phyloP scores from a whole-genome alignment of 2,329 filamentous ascomycete species.

The Talaromyces sp. region DNA sequence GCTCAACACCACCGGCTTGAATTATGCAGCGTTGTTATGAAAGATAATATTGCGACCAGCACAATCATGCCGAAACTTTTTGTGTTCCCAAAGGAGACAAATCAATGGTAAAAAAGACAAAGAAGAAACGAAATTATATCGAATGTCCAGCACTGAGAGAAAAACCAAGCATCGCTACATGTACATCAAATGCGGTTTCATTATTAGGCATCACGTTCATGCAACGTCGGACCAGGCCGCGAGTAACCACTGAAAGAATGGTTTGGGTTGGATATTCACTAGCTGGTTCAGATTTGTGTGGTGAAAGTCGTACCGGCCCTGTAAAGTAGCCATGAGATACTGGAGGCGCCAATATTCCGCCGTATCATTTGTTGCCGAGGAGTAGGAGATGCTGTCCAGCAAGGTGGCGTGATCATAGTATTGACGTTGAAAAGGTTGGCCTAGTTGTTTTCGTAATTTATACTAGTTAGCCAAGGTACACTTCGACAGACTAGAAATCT shows the following conservation, averaged over 20 bases:
- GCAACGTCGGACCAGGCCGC: constrained; percentile 39
- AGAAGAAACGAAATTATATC: background rate
- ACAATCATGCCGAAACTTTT: background rate
- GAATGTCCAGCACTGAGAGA: background rate
- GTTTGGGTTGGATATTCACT: constrained; percentile 48
- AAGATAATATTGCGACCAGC: background rate
- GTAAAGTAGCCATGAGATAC: constrained; percentile 64
- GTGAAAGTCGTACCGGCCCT: constrained; percentile 65
- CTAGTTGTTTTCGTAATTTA: constrained; percentile 17
- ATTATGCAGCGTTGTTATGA: background rate
- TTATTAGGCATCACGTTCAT: background rate
- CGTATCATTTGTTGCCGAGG: constrained; percentile 33
- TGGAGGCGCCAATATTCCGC: constrained; percentile 47
- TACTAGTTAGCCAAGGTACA: background rate
- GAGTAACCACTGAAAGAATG: constrained; percentile 56
- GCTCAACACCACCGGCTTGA: background rate
- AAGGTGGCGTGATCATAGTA: constrained; percentile 26
- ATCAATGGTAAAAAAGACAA: background rate
- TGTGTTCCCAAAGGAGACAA: background rate
- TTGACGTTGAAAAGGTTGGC: constrained; percentile 25
- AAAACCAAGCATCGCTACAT: background rate
- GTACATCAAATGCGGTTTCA: background rate
- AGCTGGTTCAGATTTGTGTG: constrained; percentile 59
- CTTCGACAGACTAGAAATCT: background rate
- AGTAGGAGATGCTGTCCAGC: constrained; percentile 25